These are phyloP conservation scores for Xylariaceae sp. DNA, from an alignment of 2,329 filamentous ascomycete species.

Conservation along the genomic window DNA sequence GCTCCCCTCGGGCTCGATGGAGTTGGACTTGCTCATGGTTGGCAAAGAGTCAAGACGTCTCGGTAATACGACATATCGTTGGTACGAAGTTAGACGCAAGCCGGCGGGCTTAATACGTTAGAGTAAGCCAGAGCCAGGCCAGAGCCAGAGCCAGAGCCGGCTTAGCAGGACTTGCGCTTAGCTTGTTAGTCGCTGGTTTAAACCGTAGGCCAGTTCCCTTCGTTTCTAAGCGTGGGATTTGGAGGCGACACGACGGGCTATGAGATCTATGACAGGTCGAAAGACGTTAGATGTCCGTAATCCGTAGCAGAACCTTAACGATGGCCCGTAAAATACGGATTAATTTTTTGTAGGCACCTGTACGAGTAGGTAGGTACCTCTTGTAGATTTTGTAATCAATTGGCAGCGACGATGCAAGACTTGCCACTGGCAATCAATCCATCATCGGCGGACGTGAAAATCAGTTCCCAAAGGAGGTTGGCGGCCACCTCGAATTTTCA, in stretches of 20 bases:
- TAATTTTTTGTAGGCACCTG: no score
- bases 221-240: no score
- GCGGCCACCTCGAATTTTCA: not conserved
- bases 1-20: constrained; percentile 29
- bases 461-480: not conserved
- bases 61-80: constrained; percentile 24
- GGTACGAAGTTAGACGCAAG: constrained; percentile 1
- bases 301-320: no score
- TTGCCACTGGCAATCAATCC: no score
- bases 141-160: no score
- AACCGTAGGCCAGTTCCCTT: no score
- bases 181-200: no score
- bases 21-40: constrained; percentile 30
- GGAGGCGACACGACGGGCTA: no score
- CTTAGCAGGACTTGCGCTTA: not conserved
- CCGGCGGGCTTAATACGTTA: not conserved
- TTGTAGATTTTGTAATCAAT: not conserved
- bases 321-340: no score
- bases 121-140: not conserved
- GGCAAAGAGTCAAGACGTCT: constrained; percentile 9
- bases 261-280: no score
- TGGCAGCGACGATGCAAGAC: not conserved
- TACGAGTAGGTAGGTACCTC: no score
- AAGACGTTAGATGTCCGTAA: no score
- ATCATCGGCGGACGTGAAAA: not conserved